A percentile compares a stretch with the other conserved stretches of the same genome.
Conservation (phyloP, 2,329 filamentous ascomycete genomes). For the Sclerotinia subarctica region DNA sequence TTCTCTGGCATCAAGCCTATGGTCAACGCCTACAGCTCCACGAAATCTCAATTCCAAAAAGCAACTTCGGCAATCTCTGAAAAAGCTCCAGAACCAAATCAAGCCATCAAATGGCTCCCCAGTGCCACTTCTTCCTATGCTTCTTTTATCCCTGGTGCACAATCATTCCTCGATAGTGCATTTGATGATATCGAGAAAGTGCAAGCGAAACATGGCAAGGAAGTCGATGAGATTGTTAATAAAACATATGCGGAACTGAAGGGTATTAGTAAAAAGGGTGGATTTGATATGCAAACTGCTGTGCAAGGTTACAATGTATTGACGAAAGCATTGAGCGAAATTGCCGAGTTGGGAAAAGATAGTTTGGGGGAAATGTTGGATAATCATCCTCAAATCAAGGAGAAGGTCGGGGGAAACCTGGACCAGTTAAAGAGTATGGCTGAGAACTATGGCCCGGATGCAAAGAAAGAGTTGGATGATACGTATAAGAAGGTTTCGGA, state of each 20-base stretch:
- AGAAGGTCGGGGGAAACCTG: slow-evolving; percentile 66
- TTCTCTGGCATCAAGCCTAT: slow-evolving; percentile 46
- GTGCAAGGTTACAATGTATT: slow-evolving; percentile 60
- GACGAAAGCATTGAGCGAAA: slow-evolving; percentile 56
- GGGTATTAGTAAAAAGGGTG: slow-evolving; percentile 52
- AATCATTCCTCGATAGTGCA: slow-evolving; percentile 62
- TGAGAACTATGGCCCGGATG: slow-evolving; percentile 69
- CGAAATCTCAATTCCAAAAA: slow-evolving; percentile 58
- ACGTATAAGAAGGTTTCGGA: slow-evolving; percentile 66
- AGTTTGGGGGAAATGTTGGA: slow-evolving; percentile 63
- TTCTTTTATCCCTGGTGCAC: slow-evolving; percentile 67
- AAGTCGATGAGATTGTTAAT: slow-evolving; percentile 65
- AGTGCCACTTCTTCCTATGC: slow-evolving; percentile 67
- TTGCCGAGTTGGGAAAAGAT: slow-evolving; percentile 61
- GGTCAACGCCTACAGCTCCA: slow-evolving; percentile 50
- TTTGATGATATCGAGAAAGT: slow-evolving; percentile 71
- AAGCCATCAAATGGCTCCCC: slow-evolving; percentile 64
- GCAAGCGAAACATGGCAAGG: slow-evolving; percentile 62
- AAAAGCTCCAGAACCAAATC: slow-evolving; percentile 61
- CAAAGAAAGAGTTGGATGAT: slow-evolving; percentile 71
- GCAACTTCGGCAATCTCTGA: slow-evolving; percentile 59
- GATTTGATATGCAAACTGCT: slow-evolving; percentile 61
- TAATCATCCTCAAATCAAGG: slow-evolving; percentile 70
- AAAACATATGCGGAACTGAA: slow-evolving; percentile 68
- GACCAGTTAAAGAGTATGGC: slow-evolving; percentile 68